A percentile compares a stretch with the other conserved stretches of the same genome.
These are phyloP conservation scores for Escovopsis sp. DNA, from an alignment of 2,329 filamentous ascomycete species.

Conservation along the genomic window DNA sequence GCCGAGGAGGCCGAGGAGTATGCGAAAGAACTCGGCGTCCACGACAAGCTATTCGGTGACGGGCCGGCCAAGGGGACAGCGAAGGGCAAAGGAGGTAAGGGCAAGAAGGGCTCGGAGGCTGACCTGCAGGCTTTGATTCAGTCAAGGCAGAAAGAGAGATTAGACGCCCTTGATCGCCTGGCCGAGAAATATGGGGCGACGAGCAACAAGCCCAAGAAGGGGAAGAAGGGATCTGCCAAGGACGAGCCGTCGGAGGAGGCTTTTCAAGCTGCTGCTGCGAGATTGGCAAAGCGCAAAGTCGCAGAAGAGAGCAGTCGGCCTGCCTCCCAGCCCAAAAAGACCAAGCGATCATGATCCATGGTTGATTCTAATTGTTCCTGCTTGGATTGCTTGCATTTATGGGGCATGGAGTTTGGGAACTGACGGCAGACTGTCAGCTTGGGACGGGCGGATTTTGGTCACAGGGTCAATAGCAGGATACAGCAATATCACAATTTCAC, in stretches of 20 bases:
- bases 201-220: slow-evolving; percentile 31
- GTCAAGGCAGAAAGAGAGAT: slow-evolving; percentile 50
- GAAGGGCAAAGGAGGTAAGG: slow-evolving; percentile 30
- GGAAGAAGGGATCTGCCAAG: slow-evolving; percentile 32
- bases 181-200: slow-evolving; percentile 58
- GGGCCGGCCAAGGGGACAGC: slow-evolving; percentile 5
- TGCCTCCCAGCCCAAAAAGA: slow-evolving; percentile 3
- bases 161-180: slow-evolving; percentile 50
- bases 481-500: too few relatives aligned
- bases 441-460: not conserved
- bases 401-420: not conserved
- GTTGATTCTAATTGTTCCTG: not conserved
- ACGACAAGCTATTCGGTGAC: slow-evolving; percentile 49
- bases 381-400: not conserved
- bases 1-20: slow-evolving; percentile 59
- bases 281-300: slow-evolving; percentile 20
- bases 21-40: slow-evolving; percentile 59
- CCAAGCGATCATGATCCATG: not conserved
- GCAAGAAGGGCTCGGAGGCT: slow-evolving; percentile 31
- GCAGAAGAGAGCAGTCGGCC: not conserved
- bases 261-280: slow-evolving; percentile 42
- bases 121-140: slow-evolving; percentile 61
- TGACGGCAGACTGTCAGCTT: not conserved
- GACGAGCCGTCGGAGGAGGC: slow-evolving; percentile 46
- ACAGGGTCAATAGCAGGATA: not conserved